These are phyloP conservation scores for Talaromyces adpressus DNA, from an alignment of 495 filamentous ascomycete genomes.

Conservation along the genomic window DNA sequence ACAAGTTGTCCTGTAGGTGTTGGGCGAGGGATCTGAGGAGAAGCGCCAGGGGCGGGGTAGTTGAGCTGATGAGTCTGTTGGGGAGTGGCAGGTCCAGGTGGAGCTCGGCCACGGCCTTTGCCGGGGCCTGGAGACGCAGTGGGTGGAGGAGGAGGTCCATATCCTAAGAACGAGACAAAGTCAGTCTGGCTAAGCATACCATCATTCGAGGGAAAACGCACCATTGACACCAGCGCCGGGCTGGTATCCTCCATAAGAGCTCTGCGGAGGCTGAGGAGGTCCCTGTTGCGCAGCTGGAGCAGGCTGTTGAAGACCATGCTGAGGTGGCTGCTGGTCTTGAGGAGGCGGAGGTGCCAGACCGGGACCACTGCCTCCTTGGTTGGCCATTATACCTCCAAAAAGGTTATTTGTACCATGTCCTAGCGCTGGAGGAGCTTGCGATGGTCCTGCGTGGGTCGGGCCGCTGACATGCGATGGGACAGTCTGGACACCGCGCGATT, in stretches of 20 bases:
- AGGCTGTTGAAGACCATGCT: slow-evolving; percentile 53
- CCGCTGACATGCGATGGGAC: slow-evolving; percentile 55
- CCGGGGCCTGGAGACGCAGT: slow-evolving; percentile 83
- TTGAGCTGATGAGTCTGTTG: slow-evolving; percentile 78
- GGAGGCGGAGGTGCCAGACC: slow-evolving; percentile 78
- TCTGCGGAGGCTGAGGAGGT: slow-evolving; percentile 55
- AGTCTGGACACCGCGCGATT: slow-evolving; percentile 70
- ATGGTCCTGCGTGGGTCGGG: slow-evolving; percentile 63
- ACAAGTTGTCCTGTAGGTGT: slow-evolving; percentile 59
- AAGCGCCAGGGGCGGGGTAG: slow-evolving; percentile 73
- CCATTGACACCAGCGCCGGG: slow-evolving; percentile 60
- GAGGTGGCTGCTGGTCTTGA: slow-evolving; percentile 55
- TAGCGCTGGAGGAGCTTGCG: slow-evolving; percentile 77
- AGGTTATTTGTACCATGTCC: slow-evolving; percentile 88
- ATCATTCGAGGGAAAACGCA: slow-evolving; percentile 29
- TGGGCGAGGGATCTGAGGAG: slow-evolving; percentile 81
- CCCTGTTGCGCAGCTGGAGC: slow-evolving; percentile 54
- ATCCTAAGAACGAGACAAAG: slow-evolving; percentile 33
- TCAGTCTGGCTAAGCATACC: background rate
- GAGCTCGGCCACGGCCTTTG: slow-evolving; percentile 50
- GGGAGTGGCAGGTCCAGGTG: slow-evolving; percentile 75
- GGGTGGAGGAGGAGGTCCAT: slow-evolving; percentile 66
- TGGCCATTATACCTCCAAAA: slow-evolving; percentile 94
- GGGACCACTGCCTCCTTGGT: slow-evolving; percentile 76
- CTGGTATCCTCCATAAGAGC: slow-evolving; percentile 52